Evolutionary conservation across 257 asterid genomes (phyloP), one percentile per base, ranked within the genome.

Genomic region (Handroanthus guayacan): DNA sequence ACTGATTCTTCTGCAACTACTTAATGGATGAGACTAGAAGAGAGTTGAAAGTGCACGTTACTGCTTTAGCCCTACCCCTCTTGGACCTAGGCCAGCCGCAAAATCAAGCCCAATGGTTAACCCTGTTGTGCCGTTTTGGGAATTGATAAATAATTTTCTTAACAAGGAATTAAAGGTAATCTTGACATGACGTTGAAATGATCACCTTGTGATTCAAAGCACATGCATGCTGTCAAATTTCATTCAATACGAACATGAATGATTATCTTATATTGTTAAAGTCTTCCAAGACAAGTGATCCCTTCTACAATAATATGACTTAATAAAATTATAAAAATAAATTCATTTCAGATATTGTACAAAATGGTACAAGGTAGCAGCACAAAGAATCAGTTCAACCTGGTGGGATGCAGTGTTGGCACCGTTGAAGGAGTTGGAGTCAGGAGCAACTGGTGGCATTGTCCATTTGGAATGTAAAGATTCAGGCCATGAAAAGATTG

Each of bases 331-430:
- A 41, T 8, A 41, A 3, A 8, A 66, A 76, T 63, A 56, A n/a
- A 60, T 60, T 47, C 38, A 44, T 86, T 78, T 43, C 88, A 95
- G 99, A 80, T 95, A 95, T 82, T 95, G 98, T 87, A 80, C 88
- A 68, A 87, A 90, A 80, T 95, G 99, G 98, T 82, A 92, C 94
- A 95, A 89, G 90, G 86, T 95, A 76, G 90, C 91, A 51, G 80
- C 96, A 16, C 86, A 87, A 56, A 86, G 99, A 73, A 81, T 92
- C 73, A 80, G 83, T 80, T 84, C 92, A 17, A 69, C 75, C 64
- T 95, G 99, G 99, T 95, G 99, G 99, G 90, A 87, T 81, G 73
- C 85, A 17, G 94, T 93, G 52, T 79, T 95, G 83, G 85, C 89
- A 52, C 97, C 97, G 63, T 69, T 95, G 83, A 95, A 85, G 87